Conservation (phyloP, 768 basidiomycete species). For the Termitomyces sp. region DNA sequence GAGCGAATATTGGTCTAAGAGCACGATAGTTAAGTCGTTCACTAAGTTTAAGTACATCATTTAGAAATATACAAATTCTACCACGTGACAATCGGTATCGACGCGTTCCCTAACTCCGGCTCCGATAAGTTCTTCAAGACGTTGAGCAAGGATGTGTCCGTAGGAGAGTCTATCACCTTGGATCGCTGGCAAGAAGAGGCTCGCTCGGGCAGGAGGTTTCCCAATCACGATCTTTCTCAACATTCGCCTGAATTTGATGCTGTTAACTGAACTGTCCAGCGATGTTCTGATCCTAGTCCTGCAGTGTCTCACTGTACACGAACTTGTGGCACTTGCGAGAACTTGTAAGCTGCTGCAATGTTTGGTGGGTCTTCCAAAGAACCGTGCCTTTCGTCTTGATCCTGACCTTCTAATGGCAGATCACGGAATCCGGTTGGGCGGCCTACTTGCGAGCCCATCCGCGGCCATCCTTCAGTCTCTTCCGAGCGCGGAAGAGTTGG, state of each 20-base stretch:
- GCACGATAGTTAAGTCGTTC: background rate
- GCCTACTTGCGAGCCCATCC: constrained; percentile 43
- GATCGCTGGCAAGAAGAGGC: background rate
- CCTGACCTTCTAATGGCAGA: constrained; percentile 28
- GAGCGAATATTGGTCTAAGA: constrained; percentile 1
- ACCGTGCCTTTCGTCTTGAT: background rate
- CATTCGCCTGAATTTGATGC: constrained; percentile 13
- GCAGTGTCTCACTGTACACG: constrained; percentile 34
- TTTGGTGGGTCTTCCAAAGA: constrained; percentile 33
- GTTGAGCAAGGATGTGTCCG: background rate
- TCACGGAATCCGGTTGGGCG: constrained; percentile 58
- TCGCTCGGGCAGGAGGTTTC: background rate
- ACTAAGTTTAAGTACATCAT: constrained; percentile 9
- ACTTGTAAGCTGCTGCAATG: constrained; percentile 32
- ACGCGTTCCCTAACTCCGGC: background rate
- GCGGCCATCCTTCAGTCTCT: constrained; percentile 49
- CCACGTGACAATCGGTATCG: constrained; percentile 14
- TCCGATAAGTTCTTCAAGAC: background rate
- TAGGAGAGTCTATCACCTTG: background rate
- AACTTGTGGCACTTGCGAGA: constrained; percentile 35
- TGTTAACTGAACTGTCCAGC: constrained; percentile 34
- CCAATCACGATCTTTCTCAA: background rate
- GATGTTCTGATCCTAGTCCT: constrained; percentile 55
- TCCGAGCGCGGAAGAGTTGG: constrained; percentile 39
- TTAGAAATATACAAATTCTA: constrained; percentile 2